Conservation (phyloP, 805 yeast species). For the Ogataea angusta region DNA sequence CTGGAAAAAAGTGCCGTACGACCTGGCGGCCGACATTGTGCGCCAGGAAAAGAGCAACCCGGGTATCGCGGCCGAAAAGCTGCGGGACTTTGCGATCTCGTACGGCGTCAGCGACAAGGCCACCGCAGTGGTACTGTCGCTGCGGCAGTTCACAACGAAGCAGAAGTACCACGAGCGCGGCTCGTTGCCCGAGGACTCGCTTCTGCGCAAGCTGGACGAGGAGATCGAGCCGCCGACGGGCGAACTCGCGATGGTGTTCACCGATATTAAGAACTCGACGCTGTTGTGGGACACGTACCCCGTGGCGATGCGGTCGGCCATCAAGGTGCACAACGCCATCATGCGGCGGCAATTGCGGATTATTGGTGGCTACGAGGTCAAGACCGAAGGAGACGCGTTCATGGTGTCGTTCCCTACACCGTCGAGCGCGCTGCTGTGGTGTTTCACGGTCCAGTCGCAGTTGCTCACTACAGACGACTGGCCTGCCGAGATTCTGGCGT, state of each 20-base stretch:
- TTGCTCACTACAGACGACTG: constrained; percentile 76
- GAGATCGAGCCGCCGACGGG: constrained; percentile 96
- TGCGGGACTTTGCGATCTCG: constrained; percentile 91
- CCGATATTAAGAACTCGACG: constrained; percentile 95
- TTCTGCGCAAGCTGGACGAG: constrained; percentile 75
- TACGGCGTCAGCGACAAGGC: constrained; percentile 82
- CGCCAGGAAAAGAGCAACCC: constrained; percentile 80
- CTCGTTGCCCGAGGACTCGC: constrained; percentile 64
- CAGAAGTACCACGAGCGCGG: constrained; percentile 39
- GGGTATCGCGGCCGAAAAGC: constrained; percentile 85
- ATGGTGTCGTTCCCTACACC: constrained; percentile 97
- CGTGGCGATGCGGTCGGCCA: constrained; percentile 93
- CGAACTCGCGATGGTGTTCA: constrained; percentile 90
- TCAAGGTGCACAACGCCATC: constrained; percentile 86
- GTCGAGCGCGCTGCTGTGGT: constrained; percentile 87
- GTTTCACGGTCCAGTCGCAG: constrained; percentile 87
- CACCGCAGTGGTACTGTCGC: constrained; percentile 75
- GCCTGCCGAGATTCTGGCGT: constrained; percentile 88
- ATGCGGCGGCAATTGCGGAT: constrained; percentile 92
- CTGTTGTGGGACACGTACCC: constrained; percentile 91
- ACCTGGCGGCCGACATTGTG: constrained; percentile 86
- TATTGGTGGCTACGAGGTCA: constrained; percentile 96
- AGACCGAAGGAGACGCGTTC: constrained; percentile 98
- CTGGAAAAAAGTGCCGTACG: constrained; percentile 82
- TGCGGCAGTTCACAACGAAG: constrained; percentile 48